Percentiles rank a stretch among this genome's conserved stretches.
Evolutionary conservation across 805 yeast species (phyloP).

Genomic region (Candida sphagnicola): DNA sequence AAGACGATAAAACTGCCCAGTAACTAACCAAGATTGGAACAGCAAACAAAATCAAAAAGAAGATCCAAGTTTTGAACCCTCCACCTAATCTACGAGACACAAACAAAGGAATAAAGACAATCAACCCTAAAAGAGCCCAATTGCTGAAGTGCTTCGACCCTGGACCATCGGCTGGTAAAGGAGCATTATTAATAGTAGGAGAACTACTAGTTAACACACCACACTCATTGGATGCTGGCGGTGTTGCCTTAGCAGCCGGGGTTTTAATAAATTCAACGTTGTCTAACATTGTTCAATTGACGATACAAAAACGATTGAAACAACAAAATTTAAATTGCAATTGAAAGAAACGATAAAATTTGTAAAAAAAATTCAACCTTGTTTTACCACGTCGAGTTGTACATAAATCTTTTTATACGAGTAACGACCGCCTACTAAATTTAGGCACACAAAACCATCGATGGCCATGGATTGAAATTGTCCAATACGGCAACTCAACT

Average conservation of each 20-base stretch:
- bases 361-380: too few relatives aligned
- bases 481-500: too few relatives aligned
- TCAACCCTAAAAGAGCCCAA: slow-evolving; percentile 42
- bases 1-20: slow-evolving; percentile 77
- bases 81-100: slow-evolving; percentile 64
- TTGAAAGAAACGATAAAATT: too few relatives aligned
- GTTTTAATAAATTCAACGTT: slow-evolving; percentile 57
- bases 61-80: slow-evolving; percentile 63
- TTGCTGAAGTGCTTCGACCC: slow-evolving; percentile 76
- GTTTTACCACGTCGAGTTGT: too few relatives aligned
- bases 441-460: too few relatives aligned
- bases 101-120: slow-evolving; percentile 58
- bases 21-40: slow-evolving; percentile 75
- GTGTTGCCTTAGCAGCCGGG: slow-evolving; percentile 19
- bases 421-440: too few relatives aligned
- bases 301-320: not conserved
- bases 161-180: slow-evolving; percentile 89
- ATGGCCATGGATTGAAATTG: too few relatives aligned
- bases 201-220: slow-evolving; percentile 39
- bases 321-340: too few relatives aligned
- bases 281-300: slow-evolving; percentile 25
- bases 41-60: slow-evolving; percentile 51
- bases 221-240: slow-evolving; percentile 26
- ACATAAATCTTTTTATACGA: too few relatives aligned
- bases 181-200: slow-evolving; percentile 82